A percentile compares a stretch with the other conserved stretches of the same genome.
Evolutionary conservation across 768 basidiomycete species (phyloP).

Genomic region (Psilocybe cyanescens): DNA sequence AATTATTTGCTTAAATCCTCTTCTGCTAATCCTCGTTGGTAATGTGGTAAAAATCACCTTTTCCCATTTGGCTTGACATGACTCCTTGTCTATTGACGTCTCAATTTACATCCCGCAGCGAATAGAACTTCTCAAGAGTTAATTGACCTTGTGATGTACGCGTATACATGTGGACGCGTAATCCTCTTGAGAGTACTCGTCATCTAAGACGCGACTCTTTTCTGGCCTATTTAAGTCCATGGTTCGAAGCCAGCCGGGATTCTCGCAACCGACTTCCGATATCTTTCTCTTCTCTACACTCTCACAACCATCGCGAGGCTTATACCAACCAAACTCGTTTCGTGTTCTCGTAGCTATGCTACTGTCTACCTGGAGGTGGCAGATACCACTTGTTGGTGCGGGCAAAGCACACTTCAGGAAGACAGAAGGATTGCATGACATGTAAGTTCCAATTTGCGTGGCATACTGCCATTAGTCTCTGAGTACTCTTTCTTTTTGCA

Average conservation of each 20-base stretch:
- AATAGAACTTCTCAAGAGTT: background rate
- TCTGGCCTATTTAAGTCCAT: background rate
- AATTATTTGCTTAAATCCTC: too few relatives aligned
- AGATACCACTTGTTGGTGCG: background rate
- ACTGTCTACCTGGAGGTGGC: background rate
- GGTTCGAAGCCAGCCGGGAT: background rate
- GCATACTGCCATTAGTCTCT: too few relatives aligned
- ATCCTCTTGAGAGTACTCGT: background rate
- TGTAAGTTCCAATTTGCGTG: background rate
- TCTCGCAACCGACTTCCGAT: background rate
- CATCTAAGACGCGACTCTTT: background rate
- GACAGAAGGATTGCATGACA: background rate
- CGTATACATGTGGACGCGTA: background rate
- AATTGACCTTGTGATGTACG: background rate
- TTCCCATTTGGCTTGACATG: background rate
- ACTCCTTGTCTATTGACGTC: background rate
- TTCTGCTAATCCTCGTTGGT: too few relatives aligned
- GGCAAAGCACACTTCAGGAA: background rate
- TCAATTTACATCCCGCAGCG: background rate
- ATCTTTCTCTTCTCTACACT: background rate
- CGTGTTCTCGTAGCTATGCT: background rate
- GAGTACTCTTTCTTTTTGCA: background rate
- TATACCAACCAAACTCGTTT: slow-evolving; percentile 32
- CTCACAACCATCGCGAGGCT: slow-evolving; percentile 1
- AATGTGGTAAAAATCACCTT: background rate